Conservation (phyloP, 306 rosid species). For the Cyclanthera cordifolia region DNA sequence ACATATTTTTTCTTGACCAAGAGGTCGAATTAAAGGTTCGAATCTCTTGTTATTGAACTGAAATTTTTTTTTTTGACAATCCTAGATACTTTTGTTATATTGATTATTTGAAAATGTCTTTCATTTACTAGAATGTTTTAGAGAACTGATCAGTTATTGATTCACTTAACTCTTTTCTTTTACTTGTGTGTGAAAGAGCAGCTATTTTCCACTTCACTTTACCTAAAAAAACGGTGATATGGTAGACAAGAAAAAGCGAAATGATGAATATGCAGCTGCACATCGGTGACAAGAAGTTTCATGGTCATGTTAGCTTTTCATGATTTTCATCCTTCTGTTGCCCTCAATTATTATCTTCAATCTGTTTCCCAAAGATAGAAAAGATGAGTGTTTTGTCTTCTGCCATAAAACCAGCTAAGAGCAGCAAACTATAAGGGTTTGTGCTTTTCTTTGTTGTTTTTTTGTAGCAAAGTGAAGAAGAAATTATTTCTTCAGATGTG, state of each 20-base stretch:
- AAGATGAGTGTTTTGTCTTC: constrained; percentile 4
- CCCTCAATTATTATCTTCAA: constrained; percentile 1
- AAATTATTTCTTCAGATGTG: neutral
- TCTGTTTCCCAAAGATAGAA: neutral
- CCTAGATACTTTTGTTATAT: neutral
- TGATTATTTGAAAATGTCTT: neutral
- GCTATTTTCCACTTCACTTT: neutral
- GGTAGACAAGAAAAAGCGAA: neutral
- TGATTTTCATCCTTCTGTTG: neutral
- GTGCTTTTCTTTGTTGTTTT: constrained; percentile 1
- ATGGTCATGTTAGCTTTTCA: neutral
- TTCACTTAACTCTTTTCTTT: neutral
- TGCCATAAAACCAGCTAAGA: neutral
- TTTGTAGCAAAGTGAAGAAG: neutral
- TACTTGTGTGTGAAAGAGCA: neutral
- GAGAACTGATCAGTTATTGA: neutral
- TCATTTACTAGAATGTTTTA: neutral
- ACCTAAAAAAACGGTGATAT: neutral
- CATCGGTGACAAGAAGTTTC: neutral
- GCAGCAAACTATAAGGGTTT: constrained; percentile 2
- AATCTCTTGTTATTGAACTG: neutral
- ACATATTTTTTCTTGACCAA: too few relatives aligned
- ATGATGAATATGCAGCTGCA: constrained; percentile 5
- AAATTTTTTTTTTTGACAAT: too few relatives aligned
- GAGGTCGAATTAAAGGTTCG: too few relatives aligned